Percentiles rank a stretch among this genome's conserved stretches.
Evolutionary conservation across 225 moss, liverwort and hornwort species (phyloP).

Genomic region (Rhytidiadelphus loreus): DNA sequence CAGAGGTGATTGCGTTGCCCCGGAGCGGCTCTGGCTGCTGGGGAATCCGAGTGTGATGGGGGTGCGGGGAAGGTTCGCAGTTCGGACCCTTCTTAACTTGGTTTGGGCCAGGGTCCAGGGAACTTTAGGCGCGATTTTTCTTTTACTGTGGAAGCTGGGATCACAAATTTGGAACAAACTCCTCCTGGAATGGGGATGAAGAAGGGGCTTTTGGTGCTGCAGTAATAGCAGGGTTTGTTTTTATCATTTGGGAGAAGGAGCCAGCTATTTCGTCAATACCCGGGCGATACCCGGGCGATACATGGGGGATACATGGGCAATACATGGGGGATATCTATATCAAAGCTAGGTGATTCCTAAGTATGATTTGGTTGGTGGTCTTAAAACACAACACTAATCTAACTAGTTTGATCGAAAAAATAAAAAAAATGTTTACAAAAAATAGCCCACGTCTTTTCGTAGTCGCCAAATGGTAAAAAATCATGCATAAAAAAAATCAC

Average conservation of each 20-base stretch:
- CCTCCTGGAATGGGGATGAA: background rate
- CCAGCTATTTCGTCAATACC: background rate
- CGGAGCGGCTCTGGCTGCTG: background rate
- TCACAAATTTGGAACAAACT: background rate
- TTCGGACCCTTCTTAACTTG: background rate
- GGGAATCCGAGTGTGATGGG: background rate
- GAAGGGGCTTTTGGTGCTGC: background rate
- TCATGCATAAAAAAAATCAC: background rate
- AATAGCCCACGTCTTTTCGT: background rate
- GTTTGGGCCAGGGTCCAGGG: too few species aligned
- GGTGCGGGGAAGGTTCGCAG: background rate
- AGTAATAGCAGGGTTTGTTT: too few species aligned
- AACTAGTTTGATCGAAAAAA: background rate
- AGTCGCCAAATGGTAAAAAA: fast-evolving
- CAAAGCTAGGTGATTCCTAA: background rate
- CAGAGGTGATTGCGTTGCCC: background rate
- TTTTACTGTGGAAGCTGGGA: background rate
- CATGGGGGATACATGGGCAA: too few species aligned
- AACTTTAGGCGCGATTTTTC: background rate
- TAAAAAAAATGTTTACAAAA: background rate
- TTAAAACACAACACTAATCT: too few species aligned
- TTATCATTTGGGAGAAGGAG: background rate
- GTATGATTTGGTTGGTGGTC: too few species aligned
- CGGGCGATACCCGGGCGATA: too few species aligned
- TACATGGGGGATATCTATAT: background rate